Conservation (phyloP, 2,329 filamentous ascomycete species). For the Didymella segeticola region DNA sequence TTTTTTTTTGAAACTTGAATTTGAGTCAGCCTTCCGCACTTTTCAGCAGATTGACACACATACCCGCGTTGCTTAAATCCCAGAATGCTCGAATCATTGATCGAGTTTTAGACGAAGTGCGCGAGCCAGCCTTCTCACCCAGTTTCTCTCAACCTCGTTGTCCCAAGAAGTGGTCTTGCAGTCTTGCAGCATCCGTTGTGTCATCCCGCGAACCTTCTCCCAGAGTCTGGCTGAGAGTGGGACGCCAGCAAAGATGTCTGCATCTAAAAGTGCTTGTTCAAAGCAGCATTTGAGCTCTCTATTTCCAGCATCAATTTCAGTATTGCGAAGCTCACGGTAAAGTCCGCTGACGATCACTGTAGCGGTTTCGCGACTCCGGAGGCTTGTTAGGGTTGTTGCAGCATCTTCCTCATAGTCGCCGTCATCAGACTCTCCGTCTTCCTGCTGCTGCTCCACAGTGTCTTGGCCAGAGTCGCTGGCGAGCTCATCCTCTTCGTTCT, state of each 20-base stretch:
- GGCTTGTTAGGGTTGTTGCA: background rate
- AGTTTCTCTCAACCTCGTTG: background rate
- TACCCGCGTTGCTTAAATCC: too few species aligned
- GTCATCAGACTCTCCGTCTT: background rate
- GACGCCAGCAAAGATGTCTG: background rate
- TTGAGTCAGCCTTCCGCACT: too few species aligned
- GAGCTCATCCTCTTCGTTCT: too few species aligned
- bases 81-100: too few species aligned
- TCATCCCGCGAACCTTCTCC: background rate
- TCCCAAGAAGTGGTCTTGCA: background rate
- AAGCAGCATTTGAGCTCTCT: background rate
- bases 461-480: too few species aligned
- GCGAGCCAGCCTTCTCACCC: background rate
- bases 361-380: background rate
- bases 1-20: too few species aligned
- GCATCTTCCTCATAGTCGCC: background rate
- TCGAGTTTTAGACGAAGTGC: background rate
- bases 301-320: background rate
- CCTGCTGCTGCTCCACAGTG: too few species aligned
- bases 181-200: background rate
- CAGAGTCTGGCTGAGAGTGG: background rate
- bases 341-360: background rate
- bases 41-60: too few species aligned
- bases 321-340: background rate
- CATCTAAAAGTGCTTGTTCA: background rate